Percentiles rank a stretch among this genome's conserved stretches.
phyloP scores from a whole-genome alignment of 2,329 filamentous ascomycete genomes.

The Sporothrix phasma region DNA sequence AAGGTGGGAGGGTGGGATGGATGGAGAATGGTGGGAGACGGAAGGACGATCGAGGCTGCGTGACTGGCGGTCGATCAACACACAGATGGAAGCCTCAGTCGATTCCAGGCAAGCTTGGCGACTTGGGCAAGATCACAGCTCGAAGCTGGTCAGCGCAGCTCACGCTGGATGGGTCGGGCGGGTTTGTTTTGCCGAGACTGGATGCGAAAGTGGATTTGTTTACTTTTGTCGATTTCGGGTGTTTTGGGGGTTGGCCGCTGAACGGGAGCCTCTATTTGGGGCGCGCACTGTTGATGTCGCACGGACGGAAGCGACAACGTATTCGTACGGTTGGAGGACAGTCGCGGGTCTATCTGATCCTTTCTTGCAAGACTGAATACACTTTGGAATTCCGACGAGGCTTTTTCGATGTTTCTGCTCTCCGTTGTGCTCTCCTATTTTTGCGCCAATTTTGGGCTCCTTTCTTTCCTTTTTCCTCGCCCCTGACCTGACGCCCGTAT shows the following conservation, averaged over 20 bases:
- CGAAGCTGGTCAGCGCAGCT: not conserved
- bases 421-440: not conserved
- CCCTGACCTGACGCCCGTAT: not conserved
- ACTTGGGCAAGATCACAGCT: not conserved
- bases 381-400: no score
- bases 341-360: not conserved
- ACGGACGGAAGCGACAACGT: not conserved
- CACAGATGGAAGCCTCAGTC: not conserved
- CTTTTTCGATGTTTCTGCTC: not conserved
- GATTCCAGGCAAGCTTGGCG: not conserved
- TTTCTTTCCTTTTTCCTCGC: not conserved
- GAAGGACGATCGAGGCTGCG: not conserved
- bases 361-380: no score
- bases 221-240: constrained; percentile 16
- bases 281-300: not conserved
- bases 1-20: not conserved
- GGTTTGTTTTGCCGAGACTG: constrained; percentile 5
- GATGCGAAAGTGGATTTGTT: constrained; percentile 12
- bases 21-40: not conserved
- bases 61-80: not conserved
- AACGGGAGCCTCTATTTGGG: not conserved
- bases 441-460: not conserved
- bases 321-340: not conserved
- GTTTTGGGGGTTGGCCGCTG: not conserved
- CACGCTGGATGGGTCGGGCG: not conserved